These are phyloP conservation scores for Phytophthora gonapodyides DNA, from an alignment of 352 stramenopile genomes.

Conservation along the genomic window DNA sequence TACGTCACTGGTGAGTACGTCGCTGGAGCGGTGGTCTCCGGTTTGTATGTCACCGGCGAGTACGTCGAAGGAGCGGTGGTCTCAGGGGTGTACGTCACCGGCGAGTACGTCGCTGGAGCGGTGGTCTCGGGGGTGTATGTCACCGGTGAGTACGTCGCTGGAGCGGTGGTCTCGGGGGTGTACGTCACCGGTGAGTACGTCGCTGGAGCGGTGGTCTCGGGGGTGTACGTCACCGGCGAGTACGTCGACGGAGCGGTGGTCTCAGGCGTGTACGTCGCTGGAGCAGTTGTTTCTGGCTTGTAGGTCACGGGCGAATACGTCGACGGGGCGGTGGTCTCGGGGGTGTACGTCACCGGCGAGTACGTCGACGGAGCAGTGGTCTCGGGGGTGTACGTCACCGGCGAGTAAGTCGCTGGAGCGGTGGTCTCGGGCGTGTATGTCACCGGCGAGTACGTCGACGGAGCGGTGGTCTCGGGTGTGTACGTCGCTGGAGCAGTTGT, in stretches of 20 bases:
- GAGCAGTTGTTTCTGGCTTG: conserved; percentile 6
- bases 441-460: not conserved
- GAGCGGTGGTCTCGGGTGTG: conserved; percentile 3
- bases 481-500: conserved; percentile 1
- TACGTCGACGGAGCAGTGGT: conserved; percentile 1
- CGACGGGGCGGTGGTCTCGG: conserved; percentile 1
- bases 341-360: conserved; percentile 3
- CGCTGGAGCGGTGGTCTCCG: not conserved
- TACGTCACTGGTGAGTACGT: conserved; percentile 2
- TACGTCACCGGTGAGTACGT: conserved; percentile 14
- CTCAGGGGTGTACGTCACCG: conserved; percentile 7
- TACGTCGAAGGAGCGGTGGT: conserved; percentile 2
- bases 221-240: not conserved
- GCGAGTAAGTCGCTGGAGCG: not conserved
- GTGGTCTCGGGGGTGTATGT: conserved; percentile 10
- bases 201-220: not conserved
- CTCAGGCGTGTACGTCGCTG: conserved; percentile 1
- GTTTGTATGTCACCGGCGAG: not conserved
- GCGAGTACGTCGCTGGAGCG: conserved; percentile 6
- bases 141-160: not conserved
- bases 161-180: not conserved
- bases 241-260: conserved; percentile 1
- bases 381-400: conserved; percentile 5
- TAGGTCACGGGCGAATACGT: conserved; percentile 8
- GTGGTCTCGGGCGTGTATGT: not conserved